These are phyloP conservation scores for Gossypium schwendimanii DNA, from an alignment of 441 rosid species.

Conservation along the genomic window DNA sequence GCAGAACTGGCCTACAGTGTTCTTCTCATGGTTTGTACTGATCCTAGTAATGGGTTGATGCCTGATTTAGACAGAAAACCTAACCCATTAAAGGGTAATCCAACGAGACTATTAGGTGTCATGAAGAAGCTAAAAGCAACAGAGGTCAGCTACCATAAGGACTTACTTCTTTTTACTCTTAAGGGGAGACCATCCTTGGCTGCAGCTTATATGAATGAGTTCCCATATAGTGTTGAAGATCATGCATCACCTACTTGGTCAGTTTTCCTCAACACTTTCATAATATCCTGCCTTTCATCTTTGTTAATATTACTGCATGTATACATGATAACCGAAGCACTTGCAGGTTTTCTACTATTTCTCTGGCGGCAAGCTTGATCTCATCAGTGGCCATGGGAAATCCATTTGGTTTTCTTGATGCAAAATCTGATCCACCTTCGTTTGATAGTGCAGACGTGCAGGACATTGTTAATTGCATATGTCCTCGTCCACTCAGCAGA, in stretches of 20 bases:
- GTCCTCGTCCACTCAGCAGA: constrained; percentile 71
- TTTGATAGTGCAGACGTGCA: constrained; percentile 44
- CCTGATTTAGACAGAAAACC: constrained; percentile 55
- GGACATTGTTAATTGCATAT: constrained; percentile 55
- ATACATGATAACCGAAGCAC: constrained; percentile 37
- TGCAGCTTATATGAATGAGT: constrained; percentile 72
- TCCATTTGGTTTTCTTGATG: constrained; percentile 55
- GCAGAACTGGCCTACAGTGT: constrained; percentile 62
- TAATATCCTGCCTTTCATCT: constrained; percentile 12
- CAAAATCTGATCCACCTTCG: constrained; percentile 35
- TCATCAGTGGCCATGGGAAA: constrained; percentile 43
- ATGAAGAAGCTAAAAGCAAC: constrained; percentile 82
- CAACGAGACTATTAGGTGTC: constrained; percentile 58
- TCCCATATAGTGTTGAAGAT: constrained; percentile 88
- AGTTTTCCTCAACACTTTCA: constrained; percentile 30
- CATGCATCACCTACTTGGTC: constrained; percentile 73
- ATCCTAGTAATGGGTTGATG: constrained; percentile 90
- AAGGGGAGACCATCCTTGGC: constrained; percentile 63
- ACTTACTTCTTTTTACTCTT: constrained; percentile 70
- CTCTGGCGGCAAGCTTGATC: constrained; percentile 74
- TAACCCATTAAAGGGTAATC: constrained; percentile 61
- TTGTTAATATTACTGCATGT: constrained; percentile 15
- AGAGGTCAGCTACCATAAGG: constrained; percentile 62
- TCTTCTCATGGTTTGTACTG: constrained; percentile 65
- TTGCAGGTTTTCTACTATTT: constrained; percentile 80